Conservation (phyloP, 768 basidiomycete species). For the Lentinula aciculospora region DNA sequence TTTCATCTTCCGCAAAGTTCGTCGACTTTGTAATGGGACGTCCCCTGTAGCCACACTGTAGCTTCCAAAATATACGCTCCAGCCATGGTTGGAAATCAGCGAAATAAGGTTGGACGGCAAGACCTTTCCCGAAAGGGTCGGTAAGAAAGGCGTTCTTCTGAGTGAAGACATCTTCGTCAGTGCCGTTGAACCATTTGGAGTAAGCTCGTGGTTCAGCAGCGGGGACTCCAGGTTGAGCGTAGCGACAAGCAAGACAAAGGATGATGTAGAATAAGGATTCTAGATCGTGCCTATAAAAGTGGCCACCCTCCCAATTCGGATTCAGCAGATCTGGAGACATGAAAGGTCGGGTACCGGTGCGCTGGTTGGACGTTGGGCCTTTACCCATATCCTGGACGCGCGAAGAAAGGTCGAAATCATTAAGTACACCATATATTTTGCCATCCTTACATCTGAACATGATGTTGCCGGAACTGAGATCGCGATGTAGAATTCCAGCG, state of each 20-base stretch:
- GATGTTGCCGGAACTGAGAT: constrained; percentile 12
- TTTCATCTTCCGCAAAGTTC: neutral
- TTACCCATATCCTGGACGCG: neutral
- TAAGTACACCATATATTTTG: constrained; percentile 9
- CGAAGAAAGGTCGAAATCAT: constrained; percentile 10
- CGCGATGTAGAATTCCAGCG: constrained; percentile 10
- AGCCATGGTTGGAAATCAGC: neutral
- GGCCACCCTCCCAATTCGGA: neutral
- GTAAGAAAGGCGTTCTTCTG: neutral
- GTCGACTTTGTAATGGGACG: neutral
- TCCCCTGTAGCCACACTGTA: neutral
- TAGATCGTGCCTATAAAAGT: constrained; percentile 7
- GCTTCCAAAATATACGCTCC: neutral
- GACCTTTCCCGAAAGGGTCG: too few species aligned
- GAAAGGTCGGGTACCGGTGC: constrained; percentile 3
- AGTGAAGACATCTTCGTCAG: neutral
- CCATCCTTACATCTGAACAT: constrained; percentile 11
- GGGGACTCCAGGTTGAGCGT: neutral
- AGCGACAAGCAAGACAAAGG: neutral
- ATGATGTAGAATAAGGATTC: constrained; percentile 7
- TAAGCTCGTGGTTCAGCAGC: neutral
- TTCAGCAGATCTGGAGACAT: neutral
- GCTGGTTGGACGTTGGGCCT: neutral
- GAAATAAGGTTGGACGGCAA: neutral
- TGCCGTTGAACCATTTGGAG: neutral